Evolutionary conservation across 768 basidiomycete genomes (phyloP).

Genomic region (Piloderma croceum): DNA sequence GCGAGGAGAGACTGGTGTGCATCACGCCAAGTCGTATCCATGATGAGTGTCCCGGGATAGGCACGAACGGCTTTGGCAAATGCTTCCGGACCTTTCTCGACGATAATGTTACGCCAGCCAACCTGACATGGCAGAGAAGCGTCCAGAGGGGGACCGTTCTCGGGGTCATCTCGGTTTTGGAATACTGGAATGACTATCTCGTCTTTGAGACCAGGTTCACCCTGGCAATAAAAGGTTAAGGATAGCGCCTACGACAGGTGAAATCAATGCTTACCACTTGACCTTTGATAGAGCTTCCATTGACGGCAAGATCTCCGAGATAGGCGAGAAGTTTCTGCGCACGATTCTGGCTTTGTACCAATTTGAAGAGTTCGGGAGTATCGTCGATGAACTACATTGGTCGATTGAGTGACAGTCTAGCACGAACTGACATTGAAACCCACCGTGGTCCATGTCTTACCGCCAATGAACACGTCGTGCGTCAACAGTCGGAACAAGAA

Average conservation of each 20-base stretch:
- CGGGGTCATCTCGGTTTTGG: conserved; percentile 68
- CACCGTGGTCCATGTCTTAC: conserved; percentile 97
- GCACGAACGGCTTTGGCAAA: conserved; percentile 97
- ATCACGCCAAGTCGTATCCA: conserved; percentile 99
- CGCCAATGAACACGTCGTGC: conserved; percentile 91
- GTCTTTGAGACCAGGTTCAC: conserved; percentile 89
- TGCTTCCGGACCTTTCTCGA: conserved; percentile 94
- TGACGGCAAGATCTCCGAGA: conserved; percentile 95
- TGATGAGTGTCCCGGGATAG: conserved; percentile 92
- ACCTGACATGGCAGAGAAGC: conserved; percentile 74
- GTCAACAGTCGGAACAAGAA: conserved; percentile 98
- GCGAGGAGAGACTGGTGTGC: conserved; percentile 98
- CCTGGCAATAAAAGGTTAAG: conserved; percentile 36
- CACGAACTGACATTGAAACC: conserved; percentile 18
- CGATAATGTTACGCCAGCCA: conserved; percentile 98
- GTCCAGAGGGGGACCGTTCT: conserved; percentile 67
- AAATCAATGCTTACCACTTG: conserved; percentile 48
- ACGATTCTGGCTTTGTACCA: conserved; percentile 96
- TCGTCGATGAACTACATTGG: conserved; percentile 89
- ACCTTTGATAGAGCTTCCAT: conserved; percentile 96
- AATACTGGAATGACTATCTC: conserved; percentile 83
- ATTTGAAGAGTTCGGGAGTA: conserved; percentile 98
- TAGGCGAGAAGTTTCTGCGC: conserved; percentile 96
- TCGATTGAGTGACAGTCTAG: background rate
- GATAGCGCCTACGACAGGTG: background rate